Evolutionary conservation across 345 rosid species (phyloP).

Genomic region (Euphorbia lathyris): DNA sequence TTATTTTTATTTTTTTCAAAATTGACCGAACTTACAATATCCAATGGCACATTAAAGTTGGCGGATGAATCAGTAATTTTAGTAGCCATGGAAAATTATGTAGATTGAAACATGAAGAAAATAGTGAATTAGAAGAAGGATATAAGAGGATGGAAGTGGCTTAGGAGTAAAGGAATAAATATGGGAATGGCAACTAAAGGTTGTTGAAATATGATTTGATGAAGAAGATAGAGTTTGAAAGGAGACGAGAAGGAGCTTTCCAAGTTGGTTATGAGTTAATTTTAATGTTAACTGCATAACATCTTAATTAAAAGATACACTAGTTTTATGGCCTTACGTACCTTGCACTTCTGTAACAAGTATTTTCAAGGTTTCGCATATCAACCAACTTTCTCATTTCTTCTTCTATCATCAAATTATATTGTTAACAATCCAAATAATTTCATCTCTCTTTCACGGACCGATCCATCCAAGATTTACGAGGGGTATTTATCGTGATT

Average conservation of each 20-base stretch:
- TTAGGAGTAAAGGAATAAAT: constrained; percentile 42
- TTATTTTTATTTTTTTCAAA: too few species aligned
- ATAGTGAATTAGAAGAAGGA: constrained; percentile 13
- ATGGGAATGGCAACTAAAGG: constrained; percentile 7
- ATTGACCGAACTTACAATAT: constrained; percentile 42
- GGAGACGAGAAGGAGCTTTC: constrained; percentile 65
- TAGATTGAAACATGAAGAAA: constrained; percentile 1
- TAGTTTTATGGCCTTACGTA: constrained; percentile 19
- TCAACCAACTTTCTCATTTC: too few species aligned
- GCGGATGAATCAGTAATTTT: constrained; percentile 7
- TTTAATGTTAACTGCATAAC: neutral
- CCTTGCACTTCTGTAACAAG: constrained; percentile 34
- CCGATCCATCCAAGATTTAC: too few species aligned
- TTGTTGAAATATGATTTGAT: constrained; percentile 15
- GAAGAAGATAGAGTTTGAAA: neutral
- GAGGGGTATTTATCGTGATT: too few species aligned
- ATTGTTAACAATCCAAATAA: too few species aligned
- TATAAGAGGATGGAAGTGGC: constrained; percentile 18
- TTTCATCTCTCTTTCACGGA: too few species aligned
- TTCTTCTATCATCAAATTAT: too few species aligned
- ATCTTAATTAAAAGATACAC: too few species aligned
- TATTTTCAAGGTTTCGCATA: too few species aligned
- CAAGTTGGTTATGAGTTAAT: constrained; percentile 1
- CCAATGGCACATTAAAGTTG: constrained; percentile 16
- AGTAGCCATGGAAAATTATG: constrained; percentile 25